Evolutionary conservation across 129 eudicot genomes (phyloP).

Genomic region (Chrysanthemum makinoi): DNA sequence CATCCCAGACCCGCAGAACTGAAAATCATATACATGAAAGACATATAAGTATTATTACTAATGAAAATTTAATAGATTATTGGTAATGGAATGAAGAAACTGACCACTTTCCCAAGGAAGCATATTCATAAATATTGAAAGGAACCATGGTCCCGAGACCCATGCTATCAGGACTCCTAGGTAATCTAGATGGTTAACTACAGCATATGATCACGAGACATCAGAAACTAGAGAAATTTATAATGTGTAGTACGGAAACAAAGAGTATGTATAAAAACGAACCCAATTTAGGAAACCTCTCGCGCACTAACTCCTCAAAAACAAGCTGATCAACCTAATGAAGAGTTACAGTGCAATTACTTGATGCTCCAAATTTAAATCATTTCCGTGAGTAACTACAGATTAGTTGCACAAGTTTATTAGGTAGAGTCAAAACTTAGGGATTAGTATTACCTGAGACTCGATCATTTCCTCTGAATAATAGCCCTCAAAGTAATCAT

Average conservation of each 20-base stretch:
- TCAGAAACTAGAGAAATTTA: slow-evolving; percentile 18
- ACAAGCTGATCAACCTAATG: slow-evolving; percentile 93
- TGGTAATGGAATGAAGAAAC: slow-evolving; percentile 38
- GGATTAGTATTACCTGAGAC: slow-evolving; percentile 60
- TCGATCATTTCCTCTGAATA: slow-evolving; percentile 96
- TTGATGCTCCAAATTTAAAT: slow-evolving; percentile 8
- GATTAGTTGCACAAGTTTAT: background rate
- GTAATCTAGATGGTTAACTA: slow-evolving; percentile 99
- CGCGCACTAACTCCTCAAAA: slow-evolving; percentile 93
- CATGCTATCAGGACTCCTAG: slow-evolving; percentile 94
- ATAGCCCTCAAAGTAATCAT: slow-evolving; percentile 97
- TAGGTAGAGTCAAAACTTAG: slow-evolving; percentile 6
- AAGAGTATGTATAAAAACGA: slow-evolving; percentile 15
- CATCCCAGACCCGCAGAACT: slow-evolving; percentile 99
- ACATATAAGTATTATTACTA: background rate
- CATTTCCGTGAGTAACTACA: slow-evolving; percentile 1
- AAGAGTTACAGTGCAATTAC: slow-evolving; percentile 17
- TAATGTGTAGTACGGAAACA: background rate
- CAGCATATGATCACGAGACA: slow-evolving; percentile 16
- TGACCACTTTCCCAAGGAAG: slow-evolving; percentile 99
- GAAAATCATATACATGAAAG: slow-evolving; percentile 24
- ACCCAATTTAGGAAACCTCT: slow-evolving; percentile 95
- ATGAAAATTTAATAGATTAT: background rate
- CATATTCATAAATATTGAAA: slow-evolving; percentile 94
- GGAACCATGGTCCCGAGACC: slow-evolving; percentile 99